These are phyloP conservation scores for Elongisporangium senticosum DNA, from an alignment of 352 stramenopile species.

Conservation along the genomic window DNA sequence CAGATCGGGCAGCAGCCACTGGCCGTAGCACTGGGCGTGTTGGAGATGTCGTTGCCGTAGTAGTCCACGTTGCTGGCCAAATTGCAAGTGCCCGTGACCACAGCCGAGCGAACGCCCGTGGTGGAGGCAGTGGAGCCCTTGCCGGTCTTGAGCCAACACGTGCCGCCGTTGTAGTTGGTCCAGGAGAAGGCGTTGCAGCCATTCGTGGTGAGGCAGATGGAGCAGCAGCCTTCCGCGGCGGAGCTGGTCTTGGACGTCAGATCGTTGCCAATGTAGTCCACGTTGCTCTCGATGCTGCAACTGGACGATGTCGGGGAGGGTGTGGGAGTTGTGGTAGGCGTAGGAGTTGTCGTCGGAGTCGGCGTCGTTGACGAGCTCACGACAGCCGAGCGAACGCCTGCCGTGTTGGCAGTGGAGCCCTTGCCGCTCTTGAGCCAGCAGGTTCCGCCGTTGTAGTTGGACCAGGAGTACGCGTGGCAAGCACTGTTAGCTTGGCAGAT, in stretches of 20 bases:
- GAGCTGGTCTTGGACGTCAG: slow-evolving; percentile 12
- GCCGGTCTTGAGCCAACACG: slow-evolving; percentile 50
- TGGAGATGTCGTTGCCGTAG: slow-evolving; percentile 26
- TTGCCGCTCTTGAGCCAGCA: slow-evolving; percentile 52
- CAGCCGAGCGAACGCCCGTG: slow-evolving; percentile 9
- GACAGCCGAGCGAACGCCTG: background rate
- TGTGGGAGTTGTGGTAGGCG: background rate
- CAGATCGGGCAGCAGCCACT: slow-evolving; percentile 25
- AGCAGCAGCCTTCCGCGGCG: slow-evolving; percentile 22
- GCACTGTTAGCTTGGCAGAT: slow-evolving; percentile 17
- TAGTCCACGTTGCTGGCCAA: slow-evolving; percentile 29
- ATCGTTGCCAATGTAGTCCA: slow-evolving; percentile 27
- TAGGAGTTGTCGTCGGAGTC: background rate
- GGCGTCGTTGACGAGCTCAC: background rate
- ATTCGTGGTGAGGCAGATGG: slow-evolving; percentile 17
- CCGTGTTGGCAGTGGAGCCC: slow-evolving; percentile 8
- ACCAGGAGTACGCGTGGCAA: slow-evolving; percentile 50
- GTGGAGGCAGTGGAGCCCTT: slow-evolving; percentile 16
- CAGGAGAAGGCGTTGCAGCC: slow-evolving; percentile 47
- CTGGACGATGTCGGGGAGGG: slow-evolving; percentile 5
- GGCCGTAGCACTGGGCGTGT: slow-evolving; percentile 13
- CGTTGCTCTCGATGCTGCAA: slow-evolving; percentile 23
- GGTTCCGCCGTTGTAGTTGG: slow-evolving; percentile 37
- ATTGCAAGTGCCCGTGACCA: slow-evolving; percentile 14
- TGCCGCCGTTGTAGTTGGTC: slow-evolving; percentile 38